Base-by-base conservation (phyloP, 208 protist species). In the Histomonas meleagridis region DNA sequence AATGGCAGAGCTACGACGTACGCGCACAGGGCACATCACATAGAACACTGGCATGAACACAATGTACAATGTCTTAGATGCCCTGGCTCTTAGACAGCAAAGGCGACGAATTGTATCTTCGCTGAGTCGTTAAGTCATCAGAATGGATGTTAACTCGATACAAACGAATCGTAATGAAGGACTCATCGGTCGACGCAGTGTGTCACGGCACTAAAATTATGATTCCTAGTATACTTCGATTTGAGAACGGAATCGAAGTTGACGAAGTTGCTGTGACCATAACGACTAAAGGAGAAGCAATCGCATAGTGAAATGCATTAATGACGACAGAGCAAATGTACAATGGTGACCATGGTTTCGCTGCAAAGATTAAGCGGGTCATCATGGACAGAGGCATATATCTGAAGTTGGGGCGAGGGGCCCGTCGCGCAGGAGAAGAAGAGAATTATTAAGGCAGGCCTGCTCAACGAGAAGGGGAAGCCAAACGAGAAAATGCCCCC, bases 381-480 rank as follows among this genome's bases (percentile, higher is more conserved):
- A 98, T 99, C 91, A 99, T 99, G 98, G 98, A 99, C 92, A 95
- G 98, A 79, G 97, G 99, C 94, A 98, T 97, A 3, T 99, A 99
- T 95, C 98, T 98, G 35, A 95, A 96, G 55, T 57, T 99, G 98
- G 98, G 98, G 98, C 92, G 94, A 99, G 0, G 98, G 93, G 49
- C 94, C 95, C 18, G 93, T 97, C 90, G 97, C 97, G 16, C 93
- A 96, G 62, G 95, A 97, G 93, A 99, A 99, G 96, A 98, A 98
- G 94, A 94, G 95, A 53, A 95, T 99, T 94, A 98, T 98, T 93
- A 95, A 96, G 93, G 96, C 21, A 28, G 92, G 92, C 4, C 92
- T 46, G 90, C 95, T 99, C 28, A 98, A 99, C 95, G 99, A 99
- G 95, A 98, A 98, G 94, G 98, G 98, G 46, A 95, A 96, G 76